phyloP scores from a whole-genome alignment of 2,329 filamentous ascomycete genomes.

The Neonectria sp. region DNA sequence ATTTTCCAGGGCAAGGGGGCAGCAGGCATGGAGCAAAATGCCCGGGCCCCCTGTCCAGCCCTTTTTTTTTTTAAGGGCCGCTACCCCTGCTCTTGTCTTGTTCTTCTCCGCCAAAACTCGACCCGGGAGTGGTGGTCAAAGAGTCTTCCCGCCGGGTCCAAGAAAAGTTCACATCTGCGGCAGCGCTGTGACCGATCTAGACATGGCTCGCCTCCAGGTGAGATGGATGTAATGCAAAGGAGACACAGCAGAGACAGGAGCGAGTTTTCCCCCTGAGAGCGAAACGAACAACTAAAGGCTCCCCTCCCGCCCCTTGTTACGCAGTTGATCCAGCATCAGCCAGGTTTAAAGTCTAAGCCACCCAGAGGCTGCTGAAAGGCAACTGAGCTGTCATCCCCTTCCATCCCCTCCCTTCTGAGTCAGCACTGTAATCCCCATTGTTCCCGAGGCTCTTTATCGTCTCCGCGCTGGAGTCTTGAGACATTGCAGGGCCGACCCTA shows the following conservation, averaged over 20 bases:
- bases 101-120: background rate
- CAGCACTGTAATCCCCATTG: conserved; percentile 20
- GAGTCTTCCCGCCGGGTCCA: background rate
- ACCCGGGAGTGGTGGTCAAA: background rate
- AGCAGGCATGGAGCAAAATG: background rate
- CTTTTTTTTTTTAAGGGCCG: background rate
- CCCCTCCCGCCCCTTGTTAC: background rate
- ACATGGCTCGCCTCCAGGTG: background rate
- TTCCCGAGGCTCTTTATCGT: background rate
- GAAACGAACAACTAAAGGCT: background rate
- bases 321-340: background rate
- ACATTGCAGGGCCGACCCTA: conserved; percentile 7
- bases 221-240: background rate
- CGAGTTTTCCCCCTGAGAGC: background rate
- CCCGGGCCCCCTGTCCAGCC: conserved; percentile 4
- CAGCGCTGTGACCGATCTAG: conserved; percentile 10
- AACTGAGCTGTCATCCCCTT: background rate
- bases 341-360: conserved; percentile 13
- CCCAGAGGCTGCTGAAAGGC: conserved; percentile 18
- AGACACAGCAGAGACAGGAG: conserved; percentile 1
- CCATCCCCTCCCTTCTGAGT: background rate
- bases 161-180: conserved; percentile 8
- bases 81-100: conserved; percentile 3
- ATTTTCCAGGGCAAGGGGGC: background rate
- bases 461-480: background rate